Conservation (phyloP, 352 stramenopile genomes). For the Pythium angustatum region DNA sequence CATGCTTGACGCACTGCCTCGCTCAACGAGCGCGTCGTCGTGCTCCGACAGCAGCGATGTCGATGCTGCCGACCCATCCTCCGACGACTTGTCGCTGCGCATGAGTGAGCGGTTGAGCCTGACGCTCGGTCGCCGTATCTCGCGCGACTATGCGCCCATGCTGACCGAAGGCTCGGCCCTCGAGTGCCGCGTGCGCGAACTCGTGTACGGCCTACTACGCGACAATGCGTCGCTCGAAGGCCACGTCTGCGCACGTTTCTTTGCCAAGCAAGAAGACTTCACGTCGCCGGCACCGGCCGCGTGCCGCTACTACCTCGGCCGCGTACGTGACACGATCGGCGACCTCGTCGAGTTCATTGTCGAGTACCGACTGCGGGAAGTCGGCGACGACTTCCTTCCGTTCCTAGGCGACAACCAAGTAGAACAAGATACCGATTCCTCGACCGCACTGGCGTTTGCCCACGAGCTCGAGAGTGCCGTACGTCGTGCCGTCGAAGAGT, state of each 20-base stretch:
- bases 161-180: slow-evolving; percentile 27
- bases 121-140: slow-evolving; percentile 17
- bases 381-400: slow-evolving; percentile 10
- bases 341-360: slow-evolving; percentile 42
- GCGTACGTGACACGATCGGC: slow-evolving; percentile 36
- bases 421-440: background rate
- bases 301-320: slow-evolving; percentile 34
- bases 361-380: slow-evolving; percentile 29
- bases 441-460: slow-evolving; percentile 1
- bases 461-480: slow-evolving; percentile 20
- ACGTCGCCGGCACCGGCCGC: slow-evolving; percentile 8
- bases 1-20: slow-evolving; percentile 11
- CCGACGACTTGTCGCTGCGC: slow-evolving; percentile 16
- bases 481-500: slow-evolving; percentile 30
- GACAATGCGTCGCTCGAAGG: slow-evolving; percentile 32
- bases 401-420: background rate
- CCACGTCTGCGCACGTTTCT: slow-evolving; percentile 29
- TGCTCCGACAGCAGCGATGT: background rate
- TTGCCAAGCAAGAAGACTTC: slow-evolving; percentile 23
- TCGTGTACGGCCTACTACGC: slow-evolving; percentile 28
- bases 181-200: slow-evolving; percentile 25
- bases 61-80: background rate
- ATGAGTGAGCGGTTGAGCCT: slow-evolving; percentile 26
- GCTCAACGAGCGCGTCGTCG: background rate
- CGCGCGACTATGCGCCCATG: slow-evolving; percentile 28